Conservation (phyloP, 371 early-diverging fungal species). For the Phascolomyces articulosus region DNA sequence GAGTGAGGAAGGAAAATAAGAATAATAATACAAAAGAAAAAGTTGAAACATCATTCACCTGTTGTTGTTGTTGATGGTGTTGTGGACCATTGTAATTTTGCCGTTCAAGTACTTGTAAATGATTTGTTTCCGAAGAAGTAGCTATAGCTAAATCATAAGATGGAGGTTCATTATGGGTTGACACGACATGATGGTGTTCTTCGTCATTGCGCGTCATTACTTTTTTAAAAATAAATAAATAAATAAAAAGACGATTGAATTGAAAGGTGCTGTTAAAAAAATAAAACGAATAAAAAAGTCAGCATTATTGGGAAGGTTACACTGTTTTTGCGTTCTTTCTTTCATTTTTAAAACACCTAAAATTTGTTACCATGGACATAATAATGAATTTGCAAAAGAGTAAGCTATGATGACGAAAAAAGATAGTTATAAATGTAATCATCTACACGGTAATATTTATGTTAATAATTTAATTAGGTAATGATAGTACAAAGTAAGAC, state of each 20-base stretch:
- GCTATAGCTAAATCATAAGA: not conserved
- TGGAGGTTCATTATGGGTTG: not conserved
- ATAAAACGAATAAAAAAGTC: constrained; percentile 1
- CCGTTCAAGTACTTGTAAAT: not conserved
- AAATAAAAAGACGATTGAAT: not conserved
- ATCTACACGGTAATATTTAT: too few relatives aligned
- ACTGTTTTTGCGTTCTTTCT: not conserved
- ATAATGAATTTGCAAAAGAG: too few relatives aligned
- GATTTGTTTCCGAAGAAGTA: not conserved
- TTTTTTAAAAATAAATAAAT: not conserved
- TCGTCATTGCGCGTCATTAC: not conserved
- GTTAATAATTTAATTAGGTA: too few relatives aligned
- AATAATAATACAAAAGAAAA: too few relatives aligned
- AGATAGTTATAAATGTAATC: too few relatives aligned
- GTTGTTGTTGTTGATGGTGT: not conserved
- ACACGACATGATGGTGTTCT: not conserved
- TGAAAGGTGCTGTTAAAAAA: not conserved
- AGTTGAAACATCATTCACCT: too few relatives aligned
- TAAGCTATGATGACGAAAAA: too few relatives aligned
- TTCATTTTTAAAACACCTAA: too few relatives aligned
- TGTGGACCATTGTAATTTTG: not conserved
- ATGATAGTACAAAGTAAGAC: too few relatives aligned
- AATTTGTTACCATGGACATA: too few relatives aligned
- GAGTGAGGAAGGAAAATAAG: too few relatives aligned
- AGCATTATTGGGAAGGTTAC: not conserved